phyloP scores from a whole-genome alignment of 169 alveolate genomes.

The Neospora caninum region DNA sequence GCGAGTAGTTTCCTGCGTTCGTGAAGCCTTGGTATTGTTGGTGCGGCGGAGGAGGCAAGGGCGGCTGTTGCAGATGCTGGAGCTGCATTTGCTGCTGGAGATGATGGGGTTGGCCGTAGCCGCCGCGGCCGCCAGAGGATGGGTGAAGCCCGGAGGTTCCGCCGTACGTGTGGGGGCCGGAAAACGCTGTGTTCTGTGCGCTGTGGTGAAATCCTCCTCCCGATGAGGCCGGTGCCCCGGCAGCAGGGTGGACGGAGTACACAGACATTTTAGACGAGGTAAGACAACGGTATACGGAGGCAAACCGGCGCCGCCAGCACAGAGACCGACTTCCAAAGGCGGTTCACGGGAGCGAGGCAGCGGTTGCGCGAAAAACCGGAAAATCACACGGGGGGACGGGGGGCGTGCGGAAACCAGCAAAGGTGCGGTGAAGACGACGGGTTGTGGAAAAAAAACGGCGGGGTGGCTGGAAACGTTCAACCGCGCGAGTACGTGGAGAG shows the following conservation, averaged over 20 bases:
- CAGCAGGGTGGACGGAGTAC: conserved; percentile 18
- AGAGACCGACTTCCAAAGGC: too few relatives aligned
- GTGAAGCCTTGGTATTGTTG: conserved; percentile 35
- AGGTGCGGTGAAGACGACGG: too few relatives aligned
- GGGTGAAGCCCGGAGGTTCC: background rate
- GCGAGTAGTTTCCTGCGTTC: conserved; percentile 1
- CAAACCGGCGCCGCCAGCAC: too few relatives aligned
- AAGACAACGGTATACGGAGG: background rate
- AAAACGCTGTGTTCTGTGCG: conserved; percentile 22
- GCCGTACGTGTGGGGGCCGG: background rate
- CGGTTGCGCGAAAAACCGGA: too few relatives aligned
- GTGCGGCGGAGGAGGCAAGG: background rate
- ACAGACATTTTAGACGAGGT: background rate
- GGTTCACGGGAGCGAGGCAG: too few relatives aligned
- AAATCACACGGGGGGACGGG: too few relatives aligned
- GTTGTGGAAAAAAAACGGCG: too few relatives aligned
- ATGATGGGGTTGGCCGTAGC: conserved; percentile 11
- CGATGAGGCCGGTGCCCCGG: background rate
- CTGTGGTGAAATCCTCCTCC: conserved; percentile 17
- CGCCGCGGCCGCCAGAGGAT: conserved; percentile 10
- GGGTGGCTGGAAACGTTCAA: too few relatives aligned
- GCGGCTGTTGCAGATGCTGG: conserved; percentile 24
- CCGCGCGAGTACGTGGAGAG: too few relatives aligned
- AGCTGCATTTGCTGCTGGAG: conserved; percentile 7
- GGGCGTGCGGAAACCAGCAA: too few relatives aligned